A percentile compares a stretch with the other conserved stretches of the same genome.
Conservation (phyloP, 352 stramenopile species). For the Pythium folliculosum region DNA sequence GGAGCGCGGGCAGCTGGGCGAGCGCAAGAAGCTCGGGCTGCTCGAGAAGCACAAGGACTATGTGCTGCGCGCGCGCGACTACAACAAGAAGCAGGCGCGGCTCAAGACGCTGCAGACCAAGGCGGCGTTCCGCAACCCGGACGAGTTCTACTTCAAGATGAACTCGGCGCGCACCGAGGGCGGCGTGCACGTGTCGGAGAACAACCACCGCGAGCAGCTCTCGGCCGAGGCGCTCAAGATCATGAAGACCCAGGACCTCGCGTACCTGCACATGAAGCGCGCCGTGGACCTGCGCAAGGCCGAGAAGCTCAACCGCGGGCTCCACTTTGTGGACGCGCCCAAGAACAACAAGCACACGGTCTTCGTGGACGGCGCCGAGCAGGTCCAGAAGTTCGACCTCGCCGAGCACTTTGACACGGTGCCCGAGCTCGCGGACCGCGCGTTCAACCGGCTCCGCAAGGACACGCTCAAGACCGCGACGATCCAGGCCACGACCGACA, state of each 20-base stretch:
- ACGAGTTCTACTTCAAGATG: conserved; percentile 99
- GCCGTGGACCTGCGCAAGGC: conserved; percentile 77
- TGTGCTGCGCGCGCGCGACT: conserved; percentile 93
- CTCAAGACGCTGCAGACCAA: conserved; percentile 91
- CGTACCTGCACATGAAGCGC: conserved; percentile 92
- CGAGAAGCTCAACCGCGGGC: conserved; percentile 69
- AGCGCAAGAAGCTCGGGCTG: conserved; percentile 92
- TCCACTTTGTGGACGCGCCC: conserved; percentile 80
- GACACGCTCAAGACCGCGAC: conserved; percentile 49
- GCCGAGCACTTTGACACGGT: conserved; percentile 92
- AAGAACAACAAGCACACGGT: conserved; percentile 92
- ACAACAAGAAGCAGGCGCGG: conserved; percentile 93
- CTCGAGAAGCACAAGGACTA: conserved; percentile 99
- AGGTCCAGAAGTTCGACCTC: conserved; percentile 88
- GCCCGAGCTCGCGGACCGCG: conserved; percentile 65
- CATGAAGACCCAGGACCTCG: conserved; percentile 97
- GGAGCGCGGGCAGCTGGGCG: conserved; percentile 94
- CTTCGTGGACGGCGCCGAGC: conserved; percentile 89
- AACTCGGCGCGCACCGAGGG: conserved; percentile 74
- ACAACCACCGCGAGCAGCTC: conserved; percentile 69
- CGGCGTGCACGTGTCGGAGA: conserved; percentile 76
- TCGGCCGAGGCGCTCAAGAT: conserved; percentile 80
- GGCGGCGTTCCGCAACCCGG: conserved; percentile 95
- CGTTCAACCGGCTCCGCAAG: conserved; percentile 78
- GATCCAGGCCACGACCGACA: conserved; percentile 33